Evolutionary conservation across 441 rosid species (phyloP).

Genomic region (Theobroma grandiflorum): DNA sequence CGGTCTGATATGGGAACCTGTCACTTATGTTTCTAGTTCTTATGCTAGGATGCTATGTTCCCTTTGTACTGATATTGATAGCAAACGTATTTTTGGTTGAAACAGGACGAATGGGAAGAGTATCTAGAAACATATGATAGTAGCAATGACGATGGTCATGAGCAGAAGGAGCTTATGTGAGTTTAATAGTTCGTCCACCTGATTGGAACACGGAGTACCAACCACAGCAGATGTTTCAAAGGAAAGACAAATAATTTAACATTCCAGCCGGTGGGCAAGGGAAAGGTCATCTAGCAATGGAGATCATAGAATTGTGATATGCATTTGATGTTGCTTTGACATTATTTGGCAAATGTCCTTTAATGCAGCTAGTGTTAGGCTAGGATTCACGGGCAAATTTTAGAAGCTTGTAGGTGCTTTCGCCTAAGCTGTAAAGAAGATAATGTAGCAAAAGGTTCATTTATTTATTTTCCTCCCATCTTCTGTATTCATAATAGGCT

Average conservation of each 20-base stretch:
- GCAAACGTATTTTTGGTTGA: not conserved
- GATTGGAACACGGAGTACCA: not conserved
- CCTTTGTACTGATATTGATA: not conserved
- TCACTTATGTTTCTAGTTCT: not conserved
- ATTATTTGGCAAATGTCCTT: not conserved
- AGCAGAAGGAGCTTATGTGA: not conserved
- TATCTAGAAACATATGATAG: slow-evolving; percentile 34
- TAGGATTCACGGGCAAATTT: not conserved
- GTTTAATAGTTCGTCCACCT: not conserved
- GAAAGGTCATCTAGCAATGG: not conserved
- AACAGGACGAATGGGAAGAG: slow-evolving; percentile 48
- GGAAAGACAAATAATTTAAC: not conserved
- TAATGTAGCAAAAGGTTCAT: too few relatives aligned
- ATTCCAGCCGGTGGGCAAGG: not conserved
- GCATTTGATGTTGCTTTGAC: not conserved
- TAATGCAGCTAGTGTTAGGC: not conserved
- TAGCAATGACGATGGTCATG: slow-evolving; percentile 22
- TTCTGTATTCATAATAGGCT: not conserved
- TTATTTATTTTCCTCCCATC: too few relatives aligned
- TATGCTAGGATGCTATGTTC: not conserved
- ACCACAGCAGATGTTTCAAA: not conserved
- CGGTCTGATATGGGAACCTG: not conserved
- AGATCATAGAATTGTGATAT: not conserved
- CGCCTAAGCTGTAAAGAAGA: too few relatives aligned
- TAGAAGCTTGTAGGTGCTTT: too few relatives aligned